Conservation (phyloP, 1,139 yeast species). For the Kazachstania sp. region DNA sequence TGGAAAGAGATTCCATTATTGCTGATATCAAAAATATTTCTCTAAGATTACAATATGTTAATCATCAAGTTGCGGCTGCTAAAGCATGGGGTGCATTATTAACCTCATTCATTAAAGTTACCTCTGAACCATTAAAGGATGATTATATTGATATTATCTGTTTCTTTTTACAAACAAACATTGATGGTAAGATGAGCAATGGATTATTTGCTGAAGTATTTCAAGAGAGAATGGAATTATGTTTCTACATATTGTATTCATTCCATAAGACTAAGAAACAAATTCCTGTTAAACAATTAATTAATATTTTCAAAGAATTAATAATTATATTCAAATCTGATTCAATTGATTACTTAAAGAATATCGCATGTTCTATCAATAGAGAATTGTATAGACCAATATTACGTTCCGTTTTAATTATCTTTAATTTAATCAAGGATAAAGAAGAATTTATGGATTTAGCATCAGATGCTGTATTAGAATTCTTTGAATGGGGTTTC, state of each 20-base stretch:
- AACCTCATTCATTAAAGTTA: slow-evolving; percentile 48
- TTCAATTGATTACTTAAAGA: slow-evolving; percentile 40
- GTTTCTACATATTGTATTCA: slow-evolving; percentile 55
- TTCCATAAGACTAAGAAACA: slow-evolving; percentile 29
- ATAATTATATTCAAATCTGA: slow-evolving; percentile 36
- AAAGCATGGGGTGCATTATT: slow-evolving; percentile 72
- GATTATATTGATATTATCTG: slow-evolving; percentile 40
- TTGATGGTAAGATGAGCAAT: slow-evolving; percentile 45
- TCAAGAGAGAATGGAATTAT: slow-evolving; percentile 57
- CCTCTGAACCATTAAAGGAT: slow-evolving; percentile 29
- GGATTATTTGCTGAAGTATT: slow-evolving; percentile 37
- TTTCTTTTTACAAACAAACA: slow-evolving; percentile 44
- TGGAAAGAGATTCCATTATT: slow-evolving; percentile 34
- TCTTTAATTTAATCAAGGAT: slow-evolving; percentile 39
- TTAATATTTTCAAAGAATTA: slow-evolving; percentile 20
- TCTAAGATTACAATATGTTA: slow-evolving; percentile 52
- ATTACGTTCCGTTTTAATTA: slow-evolving; percentile 47
- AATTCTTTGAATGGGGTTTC: slow-evolving; percentile 50
- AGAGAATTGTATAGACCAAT: slow-evolving; percentile 49
- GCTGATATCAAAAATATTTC: slow-evolving; percentile 52
- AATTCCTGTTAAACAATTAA: slow-evolving; percentile 21
- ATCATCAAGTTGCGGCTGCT: slow-evolving; percentile 61
- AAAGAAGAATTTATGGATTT: slow-evolving; percentile 39
- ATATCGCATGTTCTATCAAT: slow-evolving; percentile 34
- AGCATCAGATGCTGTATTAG: slow-evolving; percentile 44